Evolutionary conservation across 345 rosid species (phyloP), one percentile per base, ranked within the genome.

Genomic region (Rubroshorea leprosula): DNA sequence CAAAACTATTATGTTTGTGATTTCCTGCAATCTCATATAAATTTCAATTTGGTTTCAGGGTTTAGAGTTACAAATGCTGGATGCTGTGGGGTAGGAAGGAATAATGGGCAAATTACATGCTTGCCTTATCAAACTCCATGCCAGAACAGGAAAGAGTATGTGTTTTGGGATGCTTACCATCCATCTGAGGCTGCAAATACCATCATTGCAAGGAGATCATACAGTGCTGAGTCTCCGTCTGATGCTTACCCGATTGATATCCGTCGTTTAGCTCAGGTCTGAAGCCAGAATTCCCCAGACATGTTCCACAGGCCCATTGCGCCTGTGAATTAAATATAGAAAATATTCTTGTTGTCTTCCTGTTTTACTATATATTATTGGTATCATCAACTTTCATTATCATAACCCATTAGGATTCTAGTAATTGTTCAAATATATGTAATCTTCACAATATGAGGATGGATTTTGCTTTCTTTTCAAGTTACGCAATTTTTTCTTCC

Each of bases 101-200:
- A 87, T 69, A 83, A 79, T 4, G 95, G 95, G 24, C 95, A 86
- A 62, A 76, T 84, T 43, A 84, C 89, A n/a, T 87, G 95, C 60
- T 68, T 87, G 58, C 95, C 95, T 2, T 23, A 27, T 21, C 83
- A 78, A 59, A 72, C 60, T 17, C 89, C 95, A 0, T 87, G 95
- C 71, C 64, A 15, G 23, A 60, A 82, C 57, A 74, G 89, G 55
- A 73, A 58, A 4, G 80, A 78, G 0, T 78, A 84, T 21, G 63
- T 80, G 50, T 87, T 84, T 45, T 84, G 95, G 95, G 95, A 87
- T 15, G 82, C 89, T 0, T 87, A 76, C 48, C 95, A 87, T 49
- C 95, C 95, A 3, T 65, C 82, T 0, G 85, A 87, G 46, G 80
- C 83, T 5, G 84, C 83, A 0, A 87, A 84, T 31, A 52, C 23